Conservation (phyloP, 169 alveolate species). For the Cryptosporidium sp. region DNA sequence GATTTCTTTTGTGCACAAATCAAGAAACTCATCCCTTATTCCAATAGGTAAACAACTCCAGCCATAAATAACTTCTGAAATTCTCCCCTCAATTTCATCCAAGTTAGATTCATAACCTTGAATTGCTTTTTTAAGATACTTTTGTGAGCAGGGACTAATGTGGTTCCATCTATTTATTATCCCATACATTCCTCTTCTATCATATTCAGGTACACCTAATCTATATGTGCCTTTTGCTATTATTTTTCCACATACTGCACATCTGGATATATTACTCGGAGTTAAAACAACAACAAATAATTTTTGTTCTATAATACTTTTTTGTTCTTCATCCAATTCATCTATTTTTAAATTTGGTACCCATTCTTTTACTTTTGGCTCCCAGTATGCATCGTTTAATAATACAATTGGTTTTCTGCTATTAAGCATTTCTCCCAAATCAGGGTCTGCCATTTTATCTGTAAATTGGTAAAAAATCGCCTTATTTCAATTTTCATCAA, state of each 20-base stretch:
- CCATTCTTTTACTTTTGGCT: conserved; percentile 70
- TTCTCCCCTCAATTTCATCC: conserved; percentile 11
- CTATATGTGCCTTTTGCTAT: conserved; percentile 52
- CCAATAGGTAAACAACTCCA: conserved; percentile 57
- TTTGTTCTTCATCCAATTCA: conserved; percentile 55
- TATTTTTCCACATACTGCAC: conserved; percentile 53
- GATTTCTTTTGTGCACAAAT: conserved; percentile 25
- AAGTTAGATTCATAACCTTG: conserved; percentile 18
- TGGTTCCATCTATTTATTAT: conserved; percentile 74
- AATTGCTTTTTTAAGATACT: conserved; percentile 37
- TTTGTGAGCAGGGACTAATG: conserved; percentile 46
- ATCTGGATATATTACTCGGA: conserved; percentile 72
- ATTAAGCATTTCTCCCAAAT: conserved; percentile 27
- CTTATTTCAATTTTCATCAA: not conserved
- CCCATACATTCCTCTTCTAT: conserved; percentile 71
- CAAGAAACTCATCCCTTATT: conserved; percentile 32
- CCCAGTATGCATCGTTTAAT: conserved; percentile 69
- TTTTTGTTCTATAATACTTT: conserved; percentile 13
- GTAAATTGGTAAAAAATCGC: not conserved
- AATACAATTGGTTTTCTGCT: conserved; percentile 42
- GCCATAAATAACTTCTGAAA: conserved; percentile 33
- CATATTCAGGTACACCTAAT: conserved; percentile 68
- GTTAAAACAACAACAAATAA: conserved; percentile 36
- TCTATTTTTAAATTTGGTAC: conserved; percentile 27
- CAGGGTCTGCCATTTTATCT: conserved; percentile 44